Conservation (phyloP, 495 filamentous ascomycete genomes). For the Xeromyces bisporus region DNA sequence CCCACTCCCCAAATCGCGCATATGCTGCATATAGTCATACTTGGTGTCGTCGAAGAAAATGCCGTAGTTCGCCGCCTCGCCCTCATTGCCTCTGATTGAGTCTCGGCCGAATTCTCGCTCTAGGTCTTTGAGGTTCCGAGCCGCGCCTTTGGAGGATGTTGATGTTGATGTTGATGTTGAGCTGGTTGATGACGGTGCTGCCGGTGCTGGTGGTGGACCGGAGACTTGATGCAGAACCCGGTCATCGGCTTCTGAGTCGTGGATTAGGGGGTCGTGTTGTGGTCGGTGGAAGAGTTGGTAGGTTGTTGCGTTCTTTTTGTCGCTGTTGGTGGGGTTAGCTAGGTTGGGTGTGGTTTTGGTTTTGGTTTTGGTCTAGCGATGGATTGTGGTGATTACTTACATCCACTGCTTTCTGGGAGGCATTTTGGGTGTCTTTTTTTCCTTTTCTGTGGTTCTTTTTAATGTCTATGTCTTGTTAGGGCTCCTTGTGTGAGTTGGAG, state of each 20-base stretch:
- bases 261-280: conserved; percentile 89
- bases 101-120: conserved; percentile 56
- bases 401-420: conserved; percentile 70
- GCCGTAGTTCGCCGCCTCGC: conserved; percentile 86
- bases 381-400: conserved; percentile 34
- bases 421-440: too few species aligned
- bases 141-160: conserved; percentile 22
- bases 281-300: conserved; percentile 90
- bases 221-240: conserved; percentile 52
- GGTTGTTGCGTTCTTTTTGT: conserved; percentile 85
- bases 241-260: conserved; percentile 65
- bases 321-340: too few species aligned
- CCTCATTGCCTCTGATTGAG: conserved; percentile 69
- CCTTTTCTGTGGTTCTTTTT: too few species aligned
- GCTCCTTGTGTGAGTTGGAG: too few species aligned
- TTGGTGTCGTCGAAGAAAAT: conserved; percentile 76
- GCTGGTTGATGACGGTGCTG: too few species aligned
- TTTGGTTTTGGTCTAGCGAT: neutral
- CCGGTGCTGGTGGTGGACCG: conserved; percentile 17
- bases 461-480: too few species aligned
- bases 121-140: conserved; percentile 54
- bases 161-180: conserved; percentile 10
- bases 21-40: conserved; percentile 99
- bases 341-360: conserved; percentile 6
- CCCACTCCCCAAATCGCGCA: conserved; percentile 64